A percentile compares a stretch with the other conserved stretches of the same genome.
These are phyloP conservation scores for Claviceps arundinis DNA, from an alignment of 2,329 filamentous ascomycete genomes.

Conservation along the genomic window DNA sequence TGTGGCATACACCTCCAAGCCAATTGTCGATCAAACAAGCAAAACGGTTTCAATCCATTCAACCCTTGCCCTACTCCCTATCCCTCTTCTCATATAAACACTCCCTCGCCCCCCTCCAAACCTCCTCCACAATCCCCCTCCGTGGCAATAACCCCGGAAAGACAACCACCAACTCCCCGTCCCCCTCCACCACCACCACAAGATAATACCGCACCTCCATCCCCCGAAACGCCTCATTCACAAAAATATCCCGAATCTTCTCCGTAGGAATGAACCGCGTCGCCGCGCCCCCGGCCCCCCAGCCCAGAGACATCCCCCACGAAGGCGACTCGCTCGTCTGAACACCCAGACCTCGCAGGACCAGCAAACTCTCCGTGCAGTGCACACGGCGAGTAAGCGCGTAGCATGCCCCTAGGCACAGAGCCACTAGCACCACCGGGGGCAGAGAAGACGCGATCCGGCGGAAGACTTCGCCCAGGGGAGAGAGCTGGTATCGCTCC, in stretches of 20 bases:
- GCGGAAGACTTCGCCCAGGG: constrained; percentile 19
- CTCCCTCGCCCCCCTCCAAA: constrained; percentile 75
- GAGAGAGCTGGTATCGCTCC: constrained; percentile 15
- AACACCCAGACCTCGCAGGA: constrained; percentile 78
- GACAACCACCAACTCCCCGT: constrained; percentile 83
- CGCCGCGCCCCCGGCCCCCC: constrained; percentile 13
- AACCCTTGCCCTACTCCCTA: neutral
- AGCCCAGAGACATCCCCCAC: constrained; percentile 43
- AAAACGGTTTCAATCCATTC: no score
- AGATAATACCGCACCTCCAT: constrained; percentile 87
- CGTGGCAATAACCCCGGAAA: constrained; percentile 72
- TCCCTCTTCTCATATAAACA: constrained; percentile 56
- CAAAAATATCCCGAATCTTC: constrained; percentile 82
- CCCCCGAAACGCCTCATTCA: constrained; percentile 88
- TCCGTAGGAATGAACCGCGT: constrained; percentile 71
- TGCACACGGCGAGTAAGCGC: constrained; percentile 27
- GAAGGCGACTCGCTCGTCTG: constrained; percentile 58
- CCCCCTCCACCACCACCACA: constrained; percentile 77
- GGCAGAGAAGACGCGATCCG: constrained; percentile 22
- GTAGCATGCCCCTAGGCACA: constrained; percentile 26
- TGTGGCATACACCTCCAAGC: no score
- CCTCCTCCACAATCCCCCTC: constrained; percentile 63
- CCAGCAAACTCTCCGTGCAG: constrained; percentile 70
- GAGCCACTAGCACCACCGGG: constrained; percentile 20
- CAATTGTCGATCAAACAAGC: no score